Percentiles rank a stretch among this genome's conserved stretches.
These are phyloP conservation scores for Alectoria sarmentosa DNA, from an alignment of 495 filamentous ascomycete species.

Conservation along the genomic window DNA sequence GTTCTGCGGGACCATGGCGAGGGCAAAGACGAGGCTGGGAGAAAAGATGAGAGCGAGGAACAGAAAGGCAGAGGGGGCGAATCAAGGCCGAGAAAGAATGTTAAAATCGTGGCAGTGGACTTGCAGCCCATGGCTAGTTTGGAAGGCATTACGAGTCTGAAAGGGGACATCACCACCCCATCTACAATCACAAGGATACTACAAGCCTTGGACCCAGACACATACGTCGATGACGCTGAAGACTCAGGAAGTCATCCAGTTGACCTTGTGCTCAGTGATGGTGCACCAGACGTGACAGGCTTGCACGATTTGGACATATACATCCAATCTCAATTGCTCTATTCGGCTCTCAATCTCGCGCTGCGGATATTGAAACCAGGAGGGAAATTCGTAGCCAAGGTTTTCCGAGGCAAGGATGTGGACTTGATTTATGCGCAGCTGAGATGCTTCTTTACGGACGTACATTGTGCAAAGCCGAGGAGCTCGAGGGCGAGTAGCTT, in stretches of 20 bases:
- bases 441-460: slow-evolving; percentile 78
- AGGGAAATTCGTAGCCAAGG: slow-evolving; percentile 95
- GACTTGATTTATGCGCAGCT: slow-evolving; percentile 89
- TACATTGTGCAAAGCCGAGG: slow-evolving; percentile 86
- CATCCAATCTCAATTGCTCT: slow-evolving; percentile 90
- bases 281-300: slow-evolving; percentile 93
- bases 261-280: slow-evolving; percentile 89
- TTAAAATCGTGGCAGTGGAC: slow-evolving; percentile 93
- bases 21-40: slow-evolving; percentile 18
- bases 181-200: slow-evolving; percentile 86
- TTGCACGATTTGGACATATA: slow-evolving; percentile 97
- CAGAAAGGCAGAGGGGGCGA: slow-evolving; percentile 25
- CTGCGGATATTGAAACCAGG: slow-evolving; percentile 85
- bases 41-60: slow-evolving; percentile 29
- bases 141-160: slow-evolving; percentile 81
- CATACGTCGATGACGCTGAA: slow-evolving; percentile 34
- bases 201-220: slow-evolving; percentile 71
- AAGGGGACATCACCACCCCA: slow-evolving; percentile 95
- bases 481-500: slow-evolving; percentile 90
- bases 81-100: slow-evolving; percentile 57
- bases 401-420: slow-evolving; percentile 89
- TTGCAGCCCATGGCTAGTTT: slow-evolving; percentile 92
- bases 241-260: slow-evolving; percentile 54
- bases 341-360: slow-evolving; percentile 85
- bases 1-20: slow-evolving; percentile 30